A percentile compares a stretch with the other conserved stretches of the same genome.
These are phyloP conservation scores for Paracoccidioides lutzii DNA, from an alignment of 2,329 filamentous ascomycete species.

Conservation along the genomic window DNA sequence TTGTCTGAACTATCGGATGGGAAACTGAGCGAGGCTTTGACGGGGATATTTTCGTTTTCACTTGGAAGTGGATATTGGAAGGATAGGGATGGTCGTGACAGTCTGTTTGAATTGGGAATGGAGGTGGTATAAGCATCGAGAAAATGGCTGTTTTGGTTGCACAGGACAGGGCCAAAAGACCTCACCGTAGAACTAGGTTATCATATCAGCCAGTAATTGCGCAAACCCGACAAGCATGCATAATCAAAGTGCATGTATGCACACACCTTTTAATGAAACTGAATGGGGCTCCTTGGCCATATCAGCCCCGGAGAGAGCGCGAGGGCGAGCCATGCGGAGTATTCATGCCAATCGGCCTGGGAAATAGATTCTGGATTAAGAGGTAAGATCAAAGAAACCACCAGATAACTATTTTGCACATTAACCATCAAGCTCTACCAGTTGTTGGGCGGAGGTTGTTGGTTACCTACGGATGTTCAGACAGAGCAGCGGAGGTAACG, in stretches of 20 bases:
- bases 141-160: neutral
- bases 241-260: conserved; percentile 7
- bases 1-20: conserved; percentile 38
- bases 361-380: neutral
- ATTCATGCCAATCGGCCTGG: neutral
- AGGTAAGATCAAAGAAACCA: no score
- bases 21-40: conserved; percentile 63
- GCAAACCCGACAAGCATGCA: conserved; percentile 1
- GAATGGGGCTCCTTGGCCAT: conserved; percentile 59
- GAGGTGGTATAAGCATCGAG: neutral
- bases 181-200: conserved; percentile 27
- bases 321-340: conserved; percentile 28
- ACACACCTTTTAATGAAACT: conserved; percentile 57
- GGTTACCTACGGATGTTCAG: no score
- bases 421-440: no score
- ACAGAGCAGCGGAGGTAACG: no score
- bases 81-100: conserved; percentile 54
- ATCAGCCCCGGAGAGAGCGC: conserved; percentile 31
- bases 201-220: conserved; percentile 13
- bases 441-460: no score
- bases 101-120: conserved; percentile 35
- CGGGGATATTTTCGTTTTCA: conserved; percentile 38
- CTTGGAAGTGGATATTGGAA: conserved; percentile 33
- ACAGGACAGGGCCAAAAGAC: neutral
- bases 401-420: neutral